Evolutionary conservation across 768 basidiomycete genomes (phyloP).

Genomic region (Dentipellis sp.): DNA sequence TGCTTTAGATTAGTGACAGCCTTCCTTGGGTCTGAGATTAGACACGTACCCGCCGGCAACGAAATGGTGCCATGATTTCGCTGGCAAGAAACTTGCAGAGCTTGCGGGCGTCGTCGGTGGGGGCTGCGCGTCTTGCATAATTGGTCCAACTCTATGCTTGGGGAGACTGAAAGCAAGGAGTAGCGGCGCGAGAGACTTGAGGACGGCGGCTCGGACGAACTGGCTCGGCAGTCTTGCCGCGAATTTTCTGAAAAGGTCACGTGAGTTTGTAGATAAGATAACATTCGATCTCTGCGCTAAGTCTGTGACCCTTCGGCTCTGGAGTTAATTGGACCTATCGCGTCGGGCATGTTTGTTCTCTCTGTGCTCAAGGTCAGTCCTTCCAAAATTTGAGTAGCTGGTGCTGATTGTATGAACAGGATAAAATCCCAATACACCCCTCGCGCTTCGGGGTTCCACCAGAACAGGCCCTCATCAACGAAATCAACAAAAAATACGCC

Average conservation of each 20-base stretch:
- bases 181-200: background rate
- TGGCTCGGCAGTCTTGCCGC: background rate
- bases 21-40: background rate
- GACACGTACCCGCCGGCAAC: conserved; percentile 74
- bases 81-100: conserved; percentile 36
- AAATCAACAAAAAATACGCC: conserved; percentile 93
- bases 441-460: conserved; percentile 73
- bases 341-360: conserved; percentile 25
- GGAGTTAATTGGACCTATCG: background rate
- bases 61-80: conserved; percentile 80
- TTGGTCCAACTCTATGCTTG: background rate
- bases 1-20: background rate
- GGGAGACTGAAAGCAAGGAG: background rate
- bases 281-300: conserved; percentile 2
- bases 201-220: background rate
- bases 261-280: conserved; percentile 14
- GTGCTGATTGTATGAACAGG: conserved; percentile 33
- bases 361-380: conserved; percentile 25
- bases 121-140: conserved; percentile 6
- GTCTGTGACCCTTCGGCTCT: background rate
- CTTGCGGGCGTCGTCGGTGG: conserved; percentile 8
- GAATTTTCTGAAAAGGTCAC: background rate
- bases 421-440: conserved; percentile 85
- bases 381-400: background rate
- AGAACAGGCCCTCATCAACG: conserved; percentile 72